phyloP scores from a whole-genome alignment of 176 grass and related monocot genomes.

The Oryza glaberrima region DNA sequence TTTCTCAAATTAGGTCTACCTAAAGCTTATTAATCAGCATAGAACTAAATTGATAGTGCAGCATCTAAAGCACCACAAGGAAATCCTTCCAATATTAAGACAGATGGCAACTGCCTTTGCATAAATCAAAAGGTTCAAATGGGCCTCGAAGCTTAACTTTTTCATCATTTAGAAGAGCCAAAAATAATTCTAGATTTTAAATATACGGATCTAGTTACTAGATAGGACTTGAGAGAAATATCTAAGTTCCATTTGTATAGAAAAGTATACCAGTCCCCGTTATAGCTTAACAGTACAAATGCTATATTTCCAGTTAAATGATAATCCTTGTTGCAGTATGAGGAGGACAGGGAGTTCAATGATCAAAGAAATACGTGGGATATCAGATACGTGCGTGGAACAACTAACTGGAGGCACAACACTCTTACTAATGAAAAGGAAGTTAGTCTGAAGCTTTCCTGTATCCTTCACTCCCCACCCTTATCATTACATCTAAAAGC shows the following conservation, averaged over 20 bases:
- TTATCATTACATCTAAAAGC: not conserved
- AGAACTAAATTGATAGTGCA: not conserved
- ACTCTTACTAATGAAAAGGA: not conserved
- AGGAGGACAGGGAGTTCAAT: not conserved
- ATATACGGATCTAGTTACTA: not conserved
- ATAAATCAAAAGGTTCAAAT: not conserved
- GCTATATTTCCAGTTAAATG: not conserved
- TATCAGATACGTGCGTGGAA: not conserved
- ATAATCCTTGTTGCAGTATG: not conserved
- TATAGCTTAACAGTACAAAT: not conserved
- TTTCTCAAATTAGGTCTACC: conserved; percentile 13
- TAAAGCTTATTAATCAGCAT: conserved; percentile 5
- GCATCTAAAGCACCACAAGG: not conserved
- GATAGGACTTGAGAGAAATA: not conserved
- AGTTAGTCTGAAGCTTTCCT: not conserved
- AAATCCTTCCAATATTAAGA: conserved; percentile 10
- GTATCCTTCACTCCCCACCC: not conserved
- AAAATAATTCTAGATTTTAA: not conserved
- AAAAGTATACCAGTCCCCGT: not conserved
- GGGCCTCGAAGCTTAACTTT: not conserved
- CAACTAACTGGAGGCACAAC: not conserved
- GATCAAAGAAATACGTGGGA: not conserved
- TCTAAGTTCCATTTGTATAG: not conserved
- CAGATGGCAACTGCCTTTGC: not conserved
- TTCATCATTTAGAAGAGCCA: not conserved